Percentiles rank a stretch among this genome's conserved stretches.
phyloP scores from a whole-genome alignment of 208 protist genomes.

The Kentomonas sorsogonicus region DNA sequence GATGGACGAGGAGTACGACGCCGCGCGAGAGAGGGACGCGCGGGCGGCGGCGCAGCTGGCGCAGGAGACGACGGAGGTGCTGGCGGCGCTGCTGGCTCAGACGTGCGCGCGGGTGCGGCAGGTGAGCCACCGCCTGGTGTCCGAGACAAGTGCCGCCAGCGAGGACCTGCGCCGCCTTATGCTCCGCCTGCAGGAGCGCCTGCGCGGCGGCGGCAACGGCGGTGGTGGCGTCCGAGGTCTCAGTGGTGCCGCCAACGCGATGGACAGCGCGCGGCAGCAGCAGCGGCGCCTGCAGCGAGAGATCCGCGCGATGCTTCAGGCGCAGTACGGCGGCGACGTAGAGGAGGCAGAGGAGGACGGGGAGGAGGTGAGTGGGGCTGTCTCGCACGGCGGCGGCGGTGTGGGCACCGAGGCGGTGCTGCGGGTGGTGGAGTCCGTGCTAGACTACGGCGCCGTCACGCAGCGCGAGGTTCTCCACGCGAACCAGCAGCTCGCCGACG shows the following conservation, averaged over 20 bases:
- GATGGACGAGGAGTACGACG: neutral
- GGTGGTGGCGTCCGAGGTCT: too few species aligned
- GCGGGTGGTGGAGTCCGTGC: conserved; percentile 58
- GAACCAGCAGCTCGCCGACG: conserved; percentile 24
- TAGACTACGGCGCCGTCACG: conserved; percentile 71
- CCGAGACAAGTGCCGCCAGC: conserved; percentile 43
- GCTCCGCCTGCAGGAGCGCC: conserved; percentile 31
- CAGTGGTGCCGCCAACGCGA: too few species aligned
- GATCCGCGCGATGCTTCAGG: conserved; percentile 16
- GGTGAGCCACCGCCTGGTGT: conserved; percentile 33
- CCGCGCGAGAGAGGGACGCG: conserved; percentile 9
- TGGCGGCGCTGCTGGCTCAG: conserved; percentile 25
- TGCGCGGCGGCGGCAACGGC: conserved; percentile 11
- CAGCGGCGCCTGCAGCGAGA: conserved; percentile 9
- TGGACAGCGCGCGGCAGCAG: neutral
- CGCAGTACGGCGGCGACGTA: conserved; percentile 25
- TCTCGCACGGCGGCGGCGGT: neutral
- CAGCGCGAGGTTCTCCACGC: conserved; percentile 44
- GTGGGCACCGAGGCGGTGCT: conserved; percentile 23
- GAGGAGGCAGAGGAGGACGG: too few species aligned
- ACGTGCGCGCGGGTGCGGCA: conserved; percentile 36
- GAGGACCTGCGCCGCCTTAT: conserved; percentile 64
- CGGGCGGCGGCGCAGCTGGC: conserved; percentile 6
- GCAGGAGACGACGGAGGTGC: conserved; percentile 14
- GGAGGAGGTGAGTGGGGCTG: too few species aligned